A percentile compares a stretch with the other conserved stretches of the same genome.
Conservation (phyloP, 495 filamentous ascomycete genomes). For the Penicillium salamii region DNA sequence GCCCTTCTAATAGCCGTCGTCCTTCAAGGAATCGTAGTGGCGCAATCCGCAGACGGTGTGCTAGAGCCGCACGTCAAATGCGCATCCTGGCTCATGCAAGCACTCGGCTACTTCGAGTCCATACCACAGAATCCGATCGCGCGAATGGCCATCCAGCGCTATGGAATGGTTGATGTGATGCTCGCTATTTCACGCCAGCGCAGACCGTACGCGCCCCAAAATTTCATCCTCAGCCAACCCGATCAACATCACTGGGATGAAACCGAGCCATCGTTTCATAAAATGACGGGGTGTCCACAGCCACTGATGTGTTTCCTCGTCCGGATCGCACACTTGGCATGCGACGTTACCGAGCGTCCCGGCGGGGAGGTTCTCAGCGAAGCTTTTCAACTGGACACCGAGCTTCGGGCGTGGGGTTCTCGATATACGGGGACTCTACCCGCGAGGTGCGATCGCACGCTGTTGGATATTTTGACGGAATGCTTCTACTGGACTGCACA, state of each 20-base stretch:
- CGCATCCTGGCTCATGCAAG: slow-evolving; percentile 26
- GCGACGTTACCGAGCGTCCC: slow-evolving; percentile 19
- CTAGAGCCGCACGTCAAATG: slow-evolving; percentile 28
- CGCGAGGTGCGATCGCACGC: neutral
- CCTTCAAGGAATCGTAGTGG: slow-evolving; percentile 25
- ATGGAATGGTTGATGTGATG: slow-evolving; percentile 30
- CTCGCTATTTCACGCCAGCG: slow-evolving; percentile 28
- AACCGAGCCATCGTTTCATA: slow-evolving; percentile 27
- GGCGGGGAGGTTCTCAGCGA: slow-evolving; percentile 5
- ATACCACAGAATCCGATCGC: slow-evolving; percentile 15
- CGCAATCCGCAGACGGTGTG: slow-evolving; percentile 24
- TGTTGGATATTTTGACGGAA: slow-evolving; percentile 26
- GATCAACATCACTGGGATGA: slow-evolving; percentile 21
- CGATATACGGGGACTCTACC: neutral
- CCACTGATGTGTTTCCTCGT: slow-evolving; percentile 28
- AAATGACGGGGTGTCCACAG: slow-evolving; percentile 31
- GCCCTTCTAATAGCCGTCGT: slow-evolving; percentile 24
- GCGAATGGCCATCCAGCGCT: slow-evolving; percentile 24
- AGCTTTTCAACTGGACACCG: slow-evolving; percentile 18
- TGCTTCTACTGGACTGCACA: slow-evolving; percentile 31
- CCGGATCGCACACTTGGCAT: slow-evolving; percentile 23
- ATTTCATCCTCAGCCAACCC: slow-evolving; percentile 21
- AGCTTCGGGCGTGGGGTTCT: slow-evolving; percentile 23
- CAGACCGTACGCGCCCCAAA: slow-evolving; percentile 20
- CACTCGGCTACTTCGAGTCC: slow-evolving; percentile 14